Conservation (phyloP, 352 stramenopile genomes). For the Albugo candida region DNA sequence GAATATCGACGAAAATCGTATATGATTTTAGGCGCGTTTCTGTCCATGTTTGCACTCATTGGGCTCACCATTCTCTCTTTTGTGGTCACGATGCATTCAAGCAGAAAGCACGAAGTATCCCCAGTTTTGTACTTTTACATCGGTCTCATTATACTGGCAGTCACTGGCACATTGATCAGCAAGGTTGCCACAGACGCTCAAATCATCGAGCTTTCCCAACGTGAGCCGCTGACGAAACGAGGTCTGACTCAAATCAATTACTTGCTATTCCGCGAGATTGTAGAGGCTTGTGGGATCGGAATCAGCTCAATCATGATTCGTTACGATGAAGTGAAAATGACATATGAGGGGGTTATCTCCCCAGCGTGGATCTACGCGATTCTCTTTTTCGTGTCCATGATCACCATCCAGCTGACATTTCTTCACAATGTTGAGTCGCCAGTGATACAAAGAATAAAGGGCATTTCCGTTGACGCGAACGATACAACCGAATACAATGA, state of each 20-base stretch:
- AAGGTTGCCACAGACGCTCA: constrained; percentile 73
- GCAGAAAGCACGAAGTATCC: constrained; percentile 10
- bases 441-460: constrained; percentile 3
- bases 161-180: constrained; percentile 61
- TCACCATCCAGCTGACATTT: constrained; percentile 39
- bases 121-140: constrained; percentile 26
- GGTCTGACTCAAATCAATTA: constrained; percentile 65
- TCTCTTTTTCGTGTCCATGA: constrained; percentile 26
- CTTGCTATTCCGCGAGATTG: constrained; percentile 29
- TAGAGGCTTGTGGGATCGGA: constrained; percentile 32
- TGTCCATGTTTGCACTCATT: constrained; percentile 24
- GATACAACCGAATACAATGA: constrained; percentile 21
- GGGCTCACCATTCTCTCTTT: constrained; percentile 31
- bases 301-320: constrained; percentile 21
- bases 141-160: constrained; percentile 53
- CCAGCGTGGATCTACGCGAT: constrained; percentile 26
- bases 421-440: constrained; percentile 31
- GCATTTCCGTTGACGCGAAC: neutral
- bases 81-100: constrained; percentile 14
- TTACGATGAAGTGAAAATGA: constrained; percentile 19
- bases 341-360: constrained; percentile 28
- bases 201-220: constrained; percentile 61
- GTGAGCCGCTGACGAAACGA: constrained; percentile 40
- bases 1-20: constrained; percentile 81
- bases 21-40: constrained; percentile 55